Percentiles rank a stretch among this genome's conserved stretches.
Evolutionary conservation across 371 early-diverging fungal genomes (phyloP).

Genomic region (Blastocladiella emersonii): DNA sequence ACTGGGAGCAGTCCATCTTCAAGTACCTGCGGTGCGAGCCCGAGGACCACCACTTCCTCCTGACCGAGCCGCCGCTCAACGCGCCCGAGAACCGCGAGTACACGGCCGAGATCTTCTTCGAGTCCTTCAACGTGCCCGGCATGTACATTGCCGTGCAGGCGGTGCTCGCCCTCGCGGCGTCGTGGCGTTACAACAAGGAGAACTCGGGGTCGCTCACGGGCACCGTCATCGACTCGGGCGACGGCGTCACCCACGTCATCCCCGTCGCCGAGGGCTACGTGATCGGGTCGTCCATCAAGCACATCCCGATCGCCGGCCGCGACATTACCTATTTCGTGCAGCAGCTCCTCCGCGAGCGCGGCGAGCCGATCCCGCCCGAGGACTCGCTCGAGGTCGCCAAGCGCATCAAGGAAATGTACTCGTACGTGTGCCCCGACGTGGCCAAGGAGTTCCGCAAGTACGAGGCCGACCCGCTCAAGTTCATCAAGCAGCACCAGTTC

Average conservation of each 20-base stretch:
- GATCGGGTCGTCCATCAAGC: slow-evolving; percentile 90
- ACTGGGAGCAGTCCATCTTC: slow-evolving; percentile 93
- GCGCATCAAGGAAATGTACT: slow-evolving; percentile 87
- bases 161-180: slow-evolving; percentile 76
- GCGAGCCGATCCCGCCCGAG: slow-evolving; percentile 90
- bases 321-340: slow-evolving; percentile 95
- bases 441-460: slow-evolving; percentile 90
- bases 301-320: slow-evolving; percentile 94
- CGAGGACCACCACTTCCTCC: slow-evolving; percentile 87
- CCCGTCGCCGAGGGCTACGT: slow-evolving; percentile 97
- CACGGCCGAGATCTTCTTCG: slow-evolving; percentile 87
- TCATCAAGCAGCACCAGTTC: slow-evolving; percentile 70
- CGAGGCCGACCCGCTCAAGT: slow-evolving; percentile 75
- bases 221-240: slow-evolving; percentile 93
- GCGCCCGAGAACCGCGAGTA: slow-evolving; percentile 86
- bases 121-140: slow-evolving; percentile 77
- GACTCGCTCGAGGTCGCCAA: slow-evolving; percentile 87
- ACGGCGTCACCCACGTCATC: slow-evolving; percentile 97
- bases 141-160: slow-evolving; percentile 89
- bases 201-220: slow-evolving; percentile 79
- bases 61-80: slow-evolving; percentile 88
- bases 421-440: slow-evolving; percentile 92
- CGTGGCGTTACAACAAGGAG: slow-evolving; percentile 69
- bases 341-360: slow-evolving; percentile 86
- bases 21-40: slow-evolving; percentile 95